These are phyloP conservation scores for Daphne laureola DNA, from an alignment of 441 rosid genomes.

Conservation along the genomic window DNA sequence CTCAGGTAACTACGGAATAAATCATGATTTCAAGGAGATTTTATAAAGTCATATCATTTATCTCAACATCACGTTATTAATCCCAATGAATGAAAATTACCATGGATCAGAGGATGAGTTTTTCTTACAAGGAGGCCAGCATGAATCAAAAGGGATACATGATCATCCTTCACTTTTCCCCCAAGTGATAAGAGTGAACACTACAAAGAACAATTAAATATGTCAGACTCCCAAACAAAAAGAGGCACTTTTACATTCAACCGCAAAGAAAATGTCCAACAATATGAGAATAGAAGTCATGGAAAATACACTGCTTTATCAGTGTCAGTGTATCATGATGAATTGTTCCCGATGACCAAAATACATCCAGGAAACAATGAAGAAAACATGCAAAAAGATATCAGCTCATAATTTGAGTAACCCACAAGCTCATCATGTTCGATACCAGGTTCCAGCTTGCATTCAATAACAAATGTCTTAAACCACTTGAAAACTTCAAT, in stretches of 20 bases:
- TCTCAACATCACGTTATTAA: not conserved
- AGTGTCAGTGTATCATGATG: no score
- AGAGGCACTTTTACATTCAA: no score
- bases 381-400: no score
- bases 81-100: conserved; percentile 8
- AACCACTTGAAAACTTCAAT: conserved; percentile 73
- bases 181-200: conserved; percentile 63
- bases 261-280: no score
- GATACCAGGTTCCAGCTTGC: conserved; percentile 72
- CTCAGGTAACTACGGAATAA: no score
- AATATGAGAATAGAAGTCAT: no score
- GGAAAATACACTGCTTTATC: no score
- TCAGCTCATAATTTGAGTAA: conserved; percentile 10
- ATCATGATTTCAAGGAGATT: not conserved
- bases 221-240: not conserved
- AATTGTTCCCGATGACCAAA: no score
- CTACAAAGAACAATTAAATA: conserved; percentile 30
- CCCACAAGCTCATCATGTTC: conserved; percentile 74
- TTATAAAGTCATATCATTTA: not conserved
- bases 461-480: conserved; percentile 61
- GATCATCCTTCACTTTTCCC: conserved; percentile 70
- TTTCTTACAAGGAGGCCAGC: conserved; percentile 84
- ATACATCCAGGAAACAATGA: no score
- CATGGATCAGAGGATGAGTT: conserved; percentile 9
- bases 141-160: conserved; percentile 66